phyloP scores from a whole-genome alignment of 2,329 filamentous ascomycete genomes.

The Penicillium sp. region DNA sequence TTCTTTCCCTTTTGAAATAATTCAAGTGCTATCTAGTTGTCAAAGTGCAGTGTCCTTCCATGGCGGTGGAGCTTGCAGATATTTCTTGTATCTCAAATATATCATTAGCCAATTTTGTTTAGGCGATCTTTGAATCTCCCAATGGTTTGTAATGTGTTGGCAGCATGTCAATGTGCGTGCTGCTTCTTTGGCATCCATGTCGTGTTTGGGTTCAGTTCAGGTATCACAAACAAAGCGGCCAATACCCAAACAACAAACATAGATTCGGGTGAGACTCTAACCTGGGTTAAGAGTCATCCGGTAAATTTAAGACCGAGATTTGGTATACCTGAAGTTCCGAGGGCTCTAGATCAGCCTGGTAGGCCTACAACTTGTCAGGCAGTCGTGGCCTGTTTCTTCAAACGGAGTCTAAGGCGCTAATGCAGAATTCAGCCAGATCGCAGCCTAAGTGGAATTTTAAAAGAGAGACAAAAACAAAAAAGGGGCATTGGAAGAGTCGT shows the following conservation, averaged over 20 bases:
- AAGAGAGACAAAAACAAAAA: not conserved
- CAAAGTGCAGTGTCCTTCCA: not conserved
- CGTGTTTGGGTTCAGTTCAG: not conserved
- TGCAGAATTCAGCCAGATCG: not conserved
- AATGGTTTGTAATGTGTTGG: not conserved
- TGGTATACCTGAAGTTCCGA: not conserved
- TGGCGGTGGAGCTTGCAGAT: not conserved
- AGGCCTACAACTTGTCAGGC: not conserved
- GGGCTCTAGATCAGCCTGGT: not conserved
- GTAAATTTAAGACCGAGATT: not conserved
- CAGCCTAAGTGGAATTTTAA: not conserved
- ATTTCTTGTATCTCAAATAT: slow-evolving; percentile 2
- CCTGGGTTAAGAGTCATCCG: not conserved
- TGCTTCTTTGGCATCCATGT: not conserved
- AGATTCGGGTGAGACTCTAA: not conserved
- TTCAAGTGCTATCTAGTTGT: not conserved
- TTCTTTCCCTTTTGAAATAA: not conserved
- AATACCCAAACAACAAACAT: not conserved
- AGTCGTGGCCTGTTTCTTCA: not conserved
- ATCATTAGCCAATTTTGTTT: slow-evolving; percentile 8
- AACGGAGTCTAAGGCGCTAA: not conserved
- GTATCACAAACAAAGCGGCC: not conserved
- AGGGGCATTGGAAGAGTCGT: not conserved
- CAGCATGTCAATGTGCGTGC: not conserved
- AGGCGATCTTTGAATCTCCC: too few relatives aligned